phyloP scores from a whole-genome alignment of 495 filamentous ascomycete genomes.

The Amniculicola lignicola region DNA sequence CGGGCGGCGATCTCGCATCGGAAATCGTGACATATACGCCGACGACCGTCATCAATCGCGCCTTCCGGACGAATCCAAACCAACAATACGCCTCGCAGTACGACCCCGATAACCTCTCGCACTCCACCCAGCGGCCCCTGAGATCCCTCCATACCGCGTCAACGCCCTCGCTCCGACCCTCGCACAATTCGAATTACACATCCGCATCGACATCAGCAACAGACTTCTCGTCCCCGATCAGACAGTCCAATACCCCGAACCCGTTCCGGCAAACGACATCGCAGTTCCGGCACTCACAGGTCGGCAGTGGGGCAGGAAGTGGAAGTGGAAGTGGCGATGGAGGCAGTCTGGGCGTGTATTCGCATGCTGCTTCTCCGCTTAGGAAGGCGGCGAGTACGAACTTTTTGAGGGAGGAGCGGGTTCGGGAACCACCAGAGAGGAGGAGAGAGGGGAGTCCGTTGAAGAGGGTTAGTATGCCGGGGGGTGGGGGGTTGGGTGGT shows the following conservation, averaged over 20 bases:
- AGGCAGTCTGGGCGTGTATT: slow-evolving; percentile 53
- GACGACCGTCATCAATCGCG: slow-evolving; percentile 71
- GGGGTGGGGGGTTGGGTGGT: slow-evolving; percentile 4
- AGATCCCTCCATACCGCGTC: slow-evolving; percentile 6
- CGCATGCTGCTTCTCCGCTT: slow-evolving; percentile 27
- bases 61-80: slow-evolving; percentile 82
- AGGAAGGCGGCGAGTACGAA: slow-evolving; percentile 27
- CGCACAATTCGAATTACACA: slow-evolving; percentile 36
- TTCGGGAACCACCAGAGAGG: background rate
- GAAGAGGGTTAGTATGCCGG: slow-evolving; percentile 33
- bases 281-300: slow-evolving; percentile 24
- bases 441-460: slow-evolving; percentile 32
- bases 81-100: slow-evolving; percentile 79
- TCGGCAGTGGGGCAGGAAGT: too few species aligned
- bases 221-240: slow-evolving; percentile 55
- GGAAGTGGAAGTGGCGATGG: too few species aligned
- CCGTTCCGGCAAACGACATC: slow-evolving; percentile 55
- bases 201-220: slow-evolving; percentile 33
- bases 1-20: slow-evolving; percentile 40
- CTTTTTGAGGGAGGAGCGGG: slow-evolving; percentile 18
- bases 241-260: slow-evolving; percentile 39
- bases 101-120: slow-evolving; percentile 58
- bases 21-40: slow-evolving; percentile 72
- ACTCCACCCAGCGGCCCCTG: slow-evolving; percentile 12
- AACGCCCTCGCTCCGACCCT: slow-evolving; percentile 30